Evolutionary conservation across 805 yeast species (phyloP).

Genomic region (Cyberlindnera xylosilytica): DNA sequence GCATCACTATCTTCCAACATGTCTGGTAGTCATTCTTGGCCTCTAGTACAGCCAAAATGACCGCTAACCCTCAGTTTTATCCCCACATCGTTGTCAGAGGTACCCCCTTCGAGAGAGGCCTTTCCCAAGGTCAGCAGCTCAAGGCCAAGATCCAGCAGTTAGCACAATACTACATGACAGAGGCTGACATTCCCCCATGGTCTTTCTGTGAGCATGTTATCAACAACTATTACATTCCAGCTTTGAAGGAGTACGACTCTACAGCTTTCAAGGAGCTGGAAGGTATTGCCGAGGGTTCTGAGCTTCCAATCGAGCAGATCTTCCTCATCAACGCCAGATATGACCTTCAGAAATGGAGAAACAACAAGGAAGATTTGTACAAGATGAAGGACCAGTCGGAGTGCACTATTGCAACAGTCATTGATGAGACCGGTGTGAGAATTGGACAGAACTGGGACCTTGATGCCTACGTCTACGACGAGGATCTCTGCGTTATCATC

Average conservation of each 20-base stretch:
- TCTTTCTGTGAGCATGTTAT: constrained; percentile 14
- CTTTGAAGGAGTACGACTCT: constrained; percentile 13
- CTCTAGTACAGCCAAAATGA: not conserved
- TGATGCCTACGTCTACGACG: constrained; percentile 13
- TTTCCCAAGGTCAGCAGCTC: constrained; percentile 14
- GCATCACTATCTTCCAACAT: too few relatives aligned
- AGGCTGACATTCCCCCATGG: constrained; percentile 16
- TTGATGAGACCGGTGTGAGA: constrained; percentile 16
- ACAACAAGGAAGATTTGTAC: constrained; percentile 9
- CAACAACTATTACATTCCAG: constrained; percentile 15
- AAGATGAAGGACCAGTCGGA: constrained; percentile 15
- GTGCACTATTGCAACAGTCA: constrained; percentile 16
- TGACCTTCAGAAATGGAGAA: constrained; percentile 15
- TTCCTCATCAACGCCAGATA: constrained; percentile 17
- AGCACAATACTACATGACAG: constrained; percentile 11
- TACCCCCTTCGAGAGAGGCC: constrained; percentile 13
- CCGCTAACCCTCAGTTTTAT: constrained; percentile 4
- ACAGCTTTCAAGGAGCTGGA: constrained; percentile 8
- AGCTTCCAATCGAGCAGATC: constrained; percentile 11
- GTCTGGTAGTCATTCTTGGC: too few relatives aligned
- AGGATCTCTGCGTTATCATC: constrained; percentile 12
- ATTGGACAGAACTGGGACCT: constrained; percentile 19
- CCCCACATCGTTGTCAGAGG: constrained; percentile 16
- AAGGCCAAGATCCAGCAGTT: constrained; percentile 11
- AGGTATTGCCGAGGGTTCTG: constrained; percentile 15